Evolutionary conservation across 2,329 filamentous ascomycete genomes (phyloP).

Genomic region (Tolypocladium cylindrosporum): DNA sequence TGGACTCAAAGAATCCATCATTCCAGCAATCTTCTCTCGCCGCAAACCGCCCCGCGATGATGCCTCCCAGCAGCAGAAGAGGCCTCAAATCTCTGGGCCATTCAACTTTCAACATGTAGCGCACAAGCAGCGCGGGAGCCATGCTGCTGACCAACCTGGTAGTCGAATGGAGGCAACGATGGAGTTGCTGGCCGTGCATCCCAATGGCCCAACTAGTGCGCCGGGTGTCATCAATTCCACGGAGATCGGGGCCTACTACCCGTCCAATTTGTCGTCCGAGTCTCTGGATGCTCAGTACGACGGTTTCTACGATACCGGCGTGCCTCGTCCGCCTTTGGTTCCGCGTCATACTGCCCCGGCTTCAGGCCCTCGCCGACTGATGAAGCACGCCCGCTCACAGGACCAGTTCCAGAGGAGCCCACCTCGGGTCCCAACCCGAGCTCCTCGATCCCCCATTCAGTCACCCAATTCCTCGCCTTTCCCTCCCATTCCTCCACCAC

Average conservation of each 20-base stretch:
- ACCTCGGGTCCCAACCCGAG: conserved; percentile 34
- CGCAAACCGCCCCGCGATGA: conserved; percentile 31
- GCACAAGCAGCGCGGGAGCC: conserved; percentile 42
- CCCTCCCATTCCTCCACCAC: conserved; percentile 38
- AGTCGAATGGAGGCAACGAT: background rate
- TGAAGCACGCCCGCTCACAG: conserved; percentile 37
- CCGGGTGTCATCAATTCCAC: background rate
- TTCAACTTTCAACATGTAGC: conserved; percentile 60
- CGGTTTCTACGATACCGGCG: background rate
- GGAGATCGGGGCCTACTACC: background rate
- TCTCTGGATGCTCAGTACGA: conserved; percentile 11
- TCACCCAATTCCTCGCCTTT: conserved; percentile 16
- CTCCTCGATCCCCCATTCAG: conserved; percentile 33
- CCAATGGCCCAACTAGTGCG: background rate
- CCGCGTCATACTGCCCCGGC: conserved; percentile 10
- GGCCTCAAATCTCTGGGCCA: conserved; percentile 48
- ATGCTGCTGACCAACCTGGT: conserved; percentile 21
- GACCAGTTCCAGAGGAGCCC: conserved; percentile 38
- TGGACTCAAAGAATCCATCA: conserved; percentile 31
- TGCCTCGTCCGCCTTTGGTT: conserved; percentile 7
- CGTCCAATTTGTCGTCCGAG: conserved; percentile 17
- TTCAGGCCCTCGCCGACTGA: conserved; percentile 20
- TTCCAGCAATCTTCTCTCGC: conserved; percentile 41
- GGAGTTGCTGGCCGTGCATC: background rate
- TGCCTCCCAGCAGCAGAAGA: conserved; percentile 25